Evolutionary conservation across 2,329 filamentous ascomycete species (phyloP).

Genomic region (Penicillium olsonii): DNA sequence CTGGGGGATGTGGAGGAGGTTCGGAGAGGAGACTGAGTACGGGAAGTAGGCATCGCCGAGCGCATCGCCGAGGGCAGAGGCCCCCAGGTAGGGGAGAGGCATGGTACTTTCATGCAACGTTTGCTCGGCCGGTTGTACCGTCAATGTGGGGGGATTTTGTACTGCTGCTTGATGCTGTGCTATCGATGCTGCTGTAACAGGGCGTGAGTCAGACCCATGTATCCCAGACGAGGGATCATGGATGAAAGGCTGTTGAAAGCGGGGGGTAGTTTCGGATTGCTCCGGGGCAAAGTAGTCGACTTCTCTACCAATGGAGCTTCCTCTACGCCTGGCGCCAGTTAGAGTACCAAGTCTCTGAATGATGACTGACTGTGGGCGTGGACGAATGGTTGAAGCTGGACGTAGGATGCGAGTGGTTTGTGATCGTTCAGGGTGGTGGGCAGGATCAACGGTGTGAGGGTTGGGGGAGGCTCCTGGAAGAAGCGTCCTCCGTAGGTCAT

Average conservation of each 20-base stretch:
- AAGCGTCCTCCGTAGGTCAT: constrained; percentile 36
- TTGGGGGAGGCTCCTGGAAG: constrained; percentile 30
- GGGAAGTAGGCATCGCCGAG: constrained; percentile 27
- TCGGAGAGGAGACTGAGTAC: constrained; percentile 37
- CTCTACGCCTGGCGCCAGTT: constrained; percentile 22
- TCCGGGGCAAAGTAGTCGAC: constrained; percentile 16
- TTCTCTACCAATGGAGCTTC: constrained; percentile 17
- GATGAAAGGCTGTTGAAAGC: not conserved
- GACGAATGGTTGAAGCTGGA: constrained; percentile 19
- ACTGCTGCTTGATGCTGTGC: constrained; percentile 1
- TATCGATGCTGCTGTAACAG: constrained; percentile 3
- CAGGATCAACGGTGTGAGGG: constrained; percentile 1
- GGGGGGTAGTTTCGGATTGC: constrained; percentile 3
- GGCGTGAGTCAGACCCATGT: not conserved
- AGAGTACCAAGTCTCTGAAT: constrained; percentile 32
- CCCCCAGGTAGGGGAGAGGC: constrained; percentile 15
- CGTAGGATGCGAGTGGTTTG: constrained; percentile 30
- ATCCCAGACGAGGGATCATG: not conserved
- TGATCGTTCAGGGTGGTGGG: constrained; percentile 17
- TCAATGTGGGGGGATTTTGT: constrained; percentile 19
- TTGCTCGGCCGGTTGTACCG: constrained; percentile 16
- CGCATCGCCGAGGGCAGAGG: constrained; percentile 19
- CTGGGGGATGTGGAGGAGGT: constrained; percentile 29
- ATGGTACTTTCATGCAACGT: constrained; percentile 2
- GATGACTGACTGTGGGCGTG: constrained; percentile 28